Percentiles rank a stretch among this genome's conserved stretches.
These are phyloP conservation scores for Tilletia indica DNA, from an alignment of 1,284 basidiomycete genomes.

Conservation along the genomic window DNA sequence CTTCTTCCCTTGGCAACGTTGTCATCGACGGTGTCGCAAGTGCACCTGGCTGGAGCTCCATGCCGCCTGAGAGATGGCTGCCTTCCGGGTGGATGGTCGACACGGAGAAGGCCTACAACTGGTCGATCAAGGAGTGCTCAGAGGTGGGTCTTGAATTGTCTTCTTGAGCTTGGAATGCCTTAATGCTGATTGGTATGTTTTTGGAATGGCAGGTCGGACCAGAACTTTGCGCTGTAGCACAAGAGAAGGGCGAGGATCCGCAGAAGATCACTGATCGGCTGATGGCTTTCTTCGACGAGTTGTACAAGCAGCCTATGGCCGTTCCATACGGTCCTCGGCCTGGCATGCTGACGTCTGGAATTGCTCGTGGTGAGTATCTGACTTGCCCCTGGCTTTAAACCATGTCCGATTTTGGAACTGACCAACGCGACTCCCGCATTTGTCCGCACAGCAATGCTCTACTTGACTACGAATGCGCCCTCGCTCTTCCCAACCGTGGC, in stretches of 20 bases:
- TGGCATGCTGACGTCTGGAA: constrained; percentile 57
- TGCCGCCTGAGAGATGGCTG: constrained; percentile 57
- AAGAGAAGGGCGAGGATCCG: constrained; percentile 23
- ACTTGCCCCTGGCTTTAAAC: not conserved
- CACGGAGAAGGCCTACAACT: constrained; percentile 26
- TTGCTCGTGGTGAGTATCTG: constrained; percentile 37
- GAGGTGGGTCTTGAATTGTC: constrained; percentile 17
- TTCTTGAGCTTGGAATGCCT: not conserved
- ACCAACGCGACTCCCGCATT: not conserved
- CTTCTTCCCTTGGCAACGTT: constrained; percentile 33
- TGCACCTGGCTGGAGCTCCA: constrained; percentile 31
- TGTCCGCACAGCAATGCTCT: constrained; percentile 30
- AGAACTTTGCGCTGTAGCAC: constrained; percentile 25
- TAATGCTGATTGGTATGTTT: not conserved
- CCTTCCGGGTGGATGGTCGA: constrained; percentile 27
- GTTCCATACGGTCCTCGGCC: constrained; percentile 46
- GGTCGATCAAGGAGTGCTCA: constrained; percentile 26
- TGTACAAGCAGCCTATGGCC: constrained; percentile 21
- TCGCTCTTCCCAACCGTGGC: constrained; percentile 32
- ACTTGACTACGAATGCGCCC: constrained; percentile 36
- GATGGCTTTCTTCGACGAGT: constrained; percentile 9
- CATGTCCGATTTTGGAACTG: not conserved
- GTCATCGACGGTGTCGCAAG: constrained; percentile 27
- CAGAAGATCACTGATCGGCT: constrained; percentile 24
- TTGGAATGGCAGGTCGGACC: constrained; percentile 20